Evolutionary conservation across 2,329 filamentous ascomycete genomes (phyloP).

Genomic region (Thyridium curvatum): DNA sequence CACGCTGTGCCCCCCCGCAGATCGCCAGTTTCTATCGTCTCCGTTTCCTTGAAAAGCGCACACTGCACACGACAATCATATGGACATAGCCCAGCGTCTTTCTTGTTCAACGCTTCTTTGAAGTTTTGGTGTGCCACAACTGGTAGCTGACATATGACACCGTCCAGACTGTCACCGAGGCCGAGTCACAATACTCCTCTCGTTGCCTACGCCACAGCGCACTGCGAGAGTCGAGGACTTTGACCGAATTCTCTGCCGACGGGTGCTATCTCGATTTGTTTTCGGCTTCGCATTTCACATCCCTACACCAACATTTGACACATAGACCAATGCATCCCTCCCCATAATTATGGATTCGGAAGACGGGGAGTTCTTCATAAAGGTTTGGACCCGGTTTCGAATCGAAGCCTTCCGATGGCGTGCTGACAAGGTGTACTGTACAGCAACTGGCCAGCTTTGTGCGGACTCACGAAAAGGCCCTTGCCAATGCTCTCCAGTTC

Average conservation of each 20-base stretch:
- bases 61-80: background rate
- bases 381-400: conserved; percentile 47
- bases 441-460: conserved; percentile 95
- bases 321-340: conserved; percentile 9
- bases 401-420: background rate
- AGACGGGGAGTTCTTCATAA: conserved; percentile 85
- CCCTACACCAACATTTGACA: conserved; percentile 1
- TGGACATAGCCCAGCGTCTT: no score
- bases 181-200: background rate
- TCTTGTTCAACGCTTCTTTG: conserved; percentile 3
- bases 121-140: conserved; percentile 1
- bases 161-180: conserved; percentile 17
- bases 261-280: background rate
- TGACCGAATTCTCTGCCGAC: no score
- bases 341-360: conserved; percentile 70
- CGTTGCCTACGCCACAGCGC: conserved; percentile 5
- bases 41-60: conserved; percentile 1
- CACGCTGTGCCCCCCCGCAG: no score
- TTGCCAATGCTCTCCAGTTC: conserved; percentile 90
- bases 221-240: conserved; percentile 1
- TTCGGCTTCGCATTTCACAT: conserved; percentile 8
- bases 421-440: conserved; percentile 18
- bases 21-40: background rate
- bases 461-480: conserved; percentile 92
- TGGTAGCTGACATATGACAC: conserved; percentile 19